Evolutionary conservation across 2,329 filamentous ascomycete genomes (phyloP).

Genomic region (Phaeosphaeria sp.): DNA sequence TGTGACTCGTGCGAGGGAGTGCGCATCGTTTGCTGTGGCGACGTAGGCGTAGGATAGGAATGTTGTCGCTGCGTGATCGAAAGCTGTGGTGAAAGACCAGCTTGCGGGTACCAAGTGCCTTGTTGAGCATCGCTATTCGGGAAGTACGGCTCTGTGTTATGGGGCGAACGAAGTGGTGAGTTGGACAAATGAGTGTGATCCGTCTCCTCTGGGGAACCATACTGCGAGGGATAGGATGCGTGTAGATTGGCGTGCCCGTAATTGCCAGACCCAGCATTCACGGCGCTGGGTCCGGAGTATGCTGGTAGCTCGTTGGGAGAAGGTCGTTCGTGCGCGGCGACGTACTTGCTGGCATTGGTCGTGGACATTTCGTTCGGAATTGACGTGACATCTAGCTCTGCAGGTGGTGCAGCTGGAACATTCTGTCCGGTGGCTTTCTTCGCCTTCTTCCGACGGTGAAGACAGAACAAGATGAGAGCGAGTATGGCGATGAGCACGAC

Average conservation of each 20-base stretch:
- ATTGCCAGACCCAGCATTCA: slow-evolving; percentile 29
- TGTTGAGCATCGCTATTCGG: not conserved
- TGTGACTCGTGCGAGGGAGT: not conserved
- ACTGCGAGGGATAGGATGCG: not conserved
- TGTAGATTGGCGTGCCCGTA: slow-evolving; percentile 21
- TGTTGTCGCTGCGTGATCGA: not conserved
- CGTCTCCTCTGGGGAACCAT: not conserved
- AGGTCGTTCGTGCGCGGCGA: slow-evolving; percentile 32
- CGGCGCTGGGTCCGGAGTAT: slow-evolving; percentile 17
- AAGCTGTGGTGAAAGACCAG: not conserved
- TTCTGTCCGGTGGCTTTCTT: slow-evolving; percentile 22
- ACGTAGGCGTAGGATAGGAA: not conserved
- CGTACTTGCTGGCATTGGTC: slow-evolving; percentile 33
- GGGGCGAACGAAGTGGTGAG: not conserved
- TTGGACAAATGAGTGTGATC: not conserved
- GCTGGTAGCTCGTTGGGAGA: slow-evolving; percentile 17
- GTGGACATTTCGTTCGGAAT: slow-evolving; percentile 39
- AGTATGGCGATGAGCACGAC: slow-evolving; percentile 41
- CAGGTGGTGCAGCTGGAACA: slow-evolving; percentile 26
- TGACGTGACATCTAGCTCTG: slow-evolving; percentile 39
- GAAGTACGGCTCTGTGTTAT: not conserved
- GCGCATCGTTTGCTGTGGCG: not conserved
- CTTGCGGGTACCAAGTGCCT: not conserved
- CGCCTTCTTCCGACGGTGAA: slow-evolving; percentile 46
- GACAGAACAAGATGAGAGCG: slow-evolving; percentile 43